Evolutionary conservation across 345 rosid genomes (phyloP).

Genomic region (Streptanthus diversifolius): DNA sequence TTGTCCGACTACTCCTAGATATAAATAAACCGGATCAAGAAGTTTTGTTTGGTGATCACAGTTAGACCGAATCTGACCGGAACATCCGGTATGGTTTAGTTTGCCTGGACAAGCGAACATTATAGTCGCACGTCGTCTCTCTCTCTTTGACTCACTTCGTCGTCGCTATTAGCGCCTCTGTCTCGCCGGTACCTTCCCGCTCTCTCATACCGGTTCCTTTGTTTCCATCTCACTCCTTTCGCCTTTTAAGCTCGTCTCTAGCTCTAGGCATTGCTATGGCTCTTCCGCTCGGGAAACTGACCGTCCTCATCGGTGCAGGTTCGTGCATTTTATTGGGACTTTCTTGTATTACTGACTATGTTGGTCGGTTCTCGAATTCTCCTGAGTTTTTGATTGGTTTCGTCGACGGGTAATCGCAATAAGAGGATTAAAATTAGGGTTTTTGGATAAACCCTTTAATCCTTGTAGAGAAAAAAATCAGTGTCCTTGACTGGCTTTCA

Average conservation of each 20-base stretch:
- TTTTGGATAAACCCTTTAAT: conserved; percentile 27
- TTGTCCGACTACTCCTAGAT: too few species aligned
- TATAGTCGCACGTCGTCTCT: conserved; percentile 7
- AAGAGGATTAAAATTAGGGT: conserved; percentile 9
- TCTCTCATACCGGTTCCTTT: neutral
- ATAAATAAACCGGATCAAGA: too few species aligned
- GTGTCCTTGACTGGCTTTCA: neutral
- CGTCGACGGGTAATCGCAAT: neutral
- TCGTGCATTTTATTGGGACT: neutral
- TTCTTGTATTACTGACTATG: neutral
- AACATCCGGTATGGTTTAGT: neutral
- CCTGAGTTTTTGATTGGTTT: neutral
- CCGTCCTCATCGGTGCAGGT: conserved; percentile 44
- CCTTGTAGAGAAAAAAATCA: neutral
- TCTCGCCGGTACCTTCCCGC: neutral
- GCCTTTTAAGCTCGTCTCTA: neutral
- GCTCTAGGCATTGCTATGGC: conserved; percentile 9
- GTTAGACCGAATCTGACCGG: neutral
- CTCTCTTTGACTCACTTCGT: conserved; percentile 7
- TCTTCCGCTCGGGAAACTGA: conserved; percentile 38
- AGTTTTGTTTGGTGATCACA: too few species aligned
- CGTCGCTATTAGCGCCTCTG: neutral
- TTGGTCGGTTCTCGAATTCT: neutral
- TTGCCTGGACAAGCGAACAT: neutral
- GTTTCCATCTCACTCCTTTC: neutral